These are phyloP conservation scores for Harrya chromipes DNA, from an alignment of 768 basidiomycete species.

Conservation along the genomic window DNA sequence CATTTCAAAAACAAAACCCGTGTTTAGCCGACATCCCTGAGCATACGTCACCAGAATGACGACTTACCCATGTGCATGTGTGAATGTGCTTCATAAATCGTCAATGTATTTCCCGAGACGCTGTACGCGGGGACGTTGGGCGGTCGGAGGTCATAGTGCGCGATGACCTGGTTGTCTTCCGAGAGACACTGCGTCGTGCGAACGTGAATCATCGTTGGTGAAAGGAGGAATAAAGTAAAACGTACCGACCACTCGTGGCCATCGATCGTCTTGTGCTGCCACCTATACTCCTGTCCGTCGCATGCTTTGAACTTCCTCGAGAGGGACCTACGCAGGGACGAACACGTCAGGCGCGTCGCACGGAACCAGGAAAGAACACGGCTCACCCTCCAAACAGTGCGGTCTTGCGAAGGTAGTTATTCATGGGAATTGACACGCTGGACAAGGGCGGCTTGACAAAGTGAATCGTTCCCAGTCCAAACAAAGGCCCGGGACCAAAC, in stretches of 20 bases:
- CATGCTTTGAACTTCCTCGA: slow-evolving; percentile 65
- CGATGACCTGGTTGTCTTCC: slow-evolving; percentile 53
- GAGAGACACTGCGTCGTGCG: slow-evolving; percentile 46
- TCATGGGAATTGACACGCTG: slow-evolving; percentile 53
- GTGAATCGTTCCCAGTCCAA: slow-evolving; percentile 57
- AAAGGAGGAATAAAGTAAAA: slow-evolving; percentile 20
- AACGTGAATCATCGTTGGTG: slow-evolving; percentile 4
- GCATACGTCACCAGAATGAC: neutral
- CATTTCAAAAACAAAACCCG: neutral
- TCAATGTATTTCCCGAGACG: slow-evolving; percentile 61
- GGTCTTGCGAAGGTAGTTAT: slow-evolving; percentile 59
- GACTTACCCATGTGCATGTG: slow-evolving; percentile 53
- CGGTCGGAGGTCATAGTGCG: slow-evolving; percentile 63
- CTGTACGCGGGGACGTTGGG: slow-evolving; percentile 52
- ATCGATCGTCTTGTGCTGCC: slow-evolving; percentile 52
- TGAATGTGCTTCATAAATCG: slow-evolving; percentile 53
- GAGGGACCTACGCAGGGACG: slow-evolving; percentile 46
- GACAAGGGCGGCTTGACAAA: slow-evolving; percentile 43
- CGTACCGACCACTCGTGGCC: slow-evolving; percentile 78
- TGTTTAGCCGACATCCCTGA: slow-evolving; percentile 5
- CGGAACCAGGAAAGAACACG: neutral
- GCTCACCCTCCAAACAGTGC: slow-evolving; percentile 64
- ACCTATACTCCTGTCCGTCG: slow-evolving; percentile 69
- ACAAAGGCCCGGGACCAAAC: slow-evolving; percentile 45
- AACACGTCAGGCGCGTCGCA: neutral